Evolutionary conservation across 352 stramenopile species (phyloP).

Genomic region (Phytopythium mirpurense): DNA sequence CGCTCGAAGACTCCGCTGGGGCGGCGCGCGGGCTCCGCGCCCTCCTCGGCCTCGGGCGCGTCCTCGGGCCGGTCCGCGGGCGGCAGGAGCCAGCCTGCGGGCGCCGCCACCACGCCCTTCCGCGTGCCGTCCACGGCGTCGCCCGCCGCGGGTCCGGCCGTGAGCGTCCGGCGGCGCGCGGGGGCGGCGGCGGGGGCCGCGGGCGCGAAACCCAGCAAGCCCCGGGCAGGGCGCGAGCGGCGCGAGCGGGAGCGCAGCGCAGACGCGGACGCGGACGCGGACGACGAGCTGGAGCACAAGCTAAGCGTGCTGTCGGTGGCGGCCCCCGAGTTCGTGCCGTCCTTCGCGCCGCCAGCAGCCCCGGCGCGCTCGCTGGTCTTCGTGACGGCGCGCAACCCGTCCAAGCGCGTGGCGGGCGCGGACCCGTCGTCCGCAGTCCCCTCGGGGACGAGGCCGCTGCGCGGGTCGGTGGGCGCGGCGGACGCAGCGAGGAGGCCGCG

Average conservation of each 20-base stretch:
- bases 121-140: not conserved
- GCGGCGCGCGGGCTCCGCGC: not conserved
- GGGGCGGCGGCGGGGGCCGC: constrained; percentile 2
- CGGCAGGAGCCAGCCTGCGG: constrained; percentile 9
- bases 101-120: constrained; percentile 1
- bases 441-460: not conserved
- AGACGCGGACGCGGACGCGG: constrained; percentile 43
- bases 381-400: constrained; percentile 31
- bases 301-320: constrained; percentile 52
- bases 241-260: constrained; percentile 46
- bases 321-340: constrained; percentile 51
- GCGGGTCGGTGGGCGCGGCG: not conserved
- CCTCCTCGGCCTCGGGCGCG: not conserved
- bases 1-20: not conserved
- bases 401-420: constrained; percentile 1
- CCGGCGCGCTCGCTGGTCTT: constrained; percentile 39
- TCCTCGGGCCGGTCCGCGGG: not conserved
- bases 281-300: constrained; percentile 56
- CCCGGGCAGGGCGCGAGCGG: constrained; percentile 54
- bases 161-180: constrained; percentile 7
- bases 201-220: constrained; percentile 28
- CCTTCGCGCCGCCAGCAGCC: constrained; percentile 6
- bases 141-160: not conserved
- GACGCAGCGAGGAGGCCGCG: constrained; percentile 24
- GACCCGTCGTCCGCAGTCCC: not conserved